A percentile compares a stretch with the other conserved stretches of the same genome.
phyloP scores from a whole-genome alignment of 495 filamentous ascomycete genomes.

The Aspergillus carlsbadensis region DNA sequence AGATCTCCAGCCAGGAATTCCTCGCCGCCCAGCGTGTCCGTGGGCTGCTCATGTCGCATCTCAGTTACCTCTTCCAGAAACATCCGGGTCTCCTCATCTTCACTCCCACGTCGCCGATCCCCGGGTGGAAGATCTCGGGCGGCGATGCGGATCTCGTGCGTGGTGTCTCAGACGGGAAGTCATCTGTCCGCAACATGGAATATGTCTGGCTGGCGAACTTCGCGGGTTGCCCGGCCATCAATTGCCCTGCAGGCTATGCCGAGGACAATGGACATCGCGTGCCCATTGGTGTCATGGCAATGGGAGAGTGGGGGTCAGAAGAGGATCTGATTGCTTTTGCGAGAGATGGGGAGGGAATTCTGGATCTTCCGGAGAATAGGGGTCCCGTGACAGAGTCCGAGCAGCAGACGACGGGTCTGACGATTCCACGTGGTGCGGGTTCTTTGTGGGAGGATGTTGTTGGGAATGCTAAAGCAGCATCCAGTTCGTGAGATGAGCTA shows the following conservation, averaged over 20 bases:
- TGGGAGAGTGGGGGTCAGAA: slow-evolving; percentile 86
- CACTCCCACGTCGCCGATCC: slow-evolving; percentile 73
- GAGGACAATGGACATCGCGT: slow-evolving; percentile 54
- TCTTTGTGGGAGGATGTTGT: slow-evolving; percentile 43
- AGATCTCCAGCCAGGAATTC: slow-evolving; percentile 68
- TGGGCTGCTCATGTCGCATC: slow-evolving; percentile 77
- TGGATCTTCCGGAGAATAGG: slow-evolving; percentile 28
- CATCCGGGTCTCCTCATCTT: slow-evolving; percentile 79
- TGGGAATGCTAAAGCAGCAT: slow-evolving; percentile 6
- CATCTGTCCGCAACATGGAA: slow-evolving; percentile 74
- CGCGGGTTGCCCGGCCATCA: slow-evolving; percentile 76
- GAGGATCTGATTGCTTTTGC: slow-evolving; percentile 76
- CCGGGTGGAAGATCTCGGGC: slow-evolving; percentile 65
- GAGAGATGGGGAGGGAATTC: slow-evolving; percentile 60
- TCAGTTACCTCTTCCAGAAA: slow-evolving; percentile 66
- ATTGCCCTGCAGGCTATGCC: slow-evolving; percentile 72
- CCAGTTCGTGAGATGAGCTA: background rate
- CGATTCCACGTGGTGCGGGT: slow-evolving; percentile 21
- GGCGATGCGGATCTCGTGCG: slow-evolving; percentile 54
- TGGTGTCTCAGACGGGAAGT: slow-evolving; percentile 73
- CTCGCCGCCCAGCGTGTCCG: slow-evolving; percentile 73
- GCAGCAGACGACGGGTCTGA: slow-evolving; percentile 19
- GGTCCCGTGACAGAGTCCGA: background rate
- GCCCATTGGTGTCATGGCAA: slow-evolving; percentile 85
- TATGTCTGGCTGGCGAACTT: slow-evolving; percentile 89